Evolutionary conservation across 1,284 basidiomycete genomes (phyloP), one percentile per base, ranked within the genome.

Genomic region (Naganishia sp.): DNA sequence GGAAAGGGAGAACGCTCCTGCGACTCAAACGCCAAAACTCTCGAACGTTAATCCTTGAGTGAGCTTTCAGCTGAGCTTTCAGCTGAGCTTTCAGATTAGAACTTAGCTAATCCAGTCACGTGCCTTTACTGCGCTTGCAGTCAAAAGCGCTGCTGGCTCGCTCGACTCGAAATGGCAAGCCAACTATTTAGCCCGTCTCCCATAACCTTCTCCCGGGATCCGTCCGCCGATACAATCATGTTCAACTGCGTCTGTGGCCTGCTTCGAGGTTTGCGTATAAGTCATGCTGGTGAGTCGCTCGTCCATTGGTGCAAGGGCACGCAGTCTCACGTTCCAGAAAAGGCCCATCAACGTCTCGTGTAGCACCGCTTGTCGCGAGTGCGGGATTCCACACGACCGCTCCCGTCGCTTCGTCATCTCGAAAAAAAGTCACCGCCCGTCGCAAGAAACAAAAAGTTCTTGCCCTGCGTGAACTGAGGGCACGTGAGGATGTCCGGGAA

Each of bases 361-460:
- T 61, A 61, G 58, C 61, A 25, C 45, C 46, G 35, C 51, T 45
- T 51, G 66, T 17, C 58, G 63, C 43, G 51, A 45, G 53, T 41
- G 35, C 55, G 52, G 18, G 72, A 69, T 70, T 74, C 73, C 51
- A 69, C 71, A 62, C 73, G n/a, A 57, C 74, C n/a, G 55, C 72
- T 11, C 28, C 55, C 28, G 56, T 67, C 45, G 68, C 66, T 6
- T 54, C 41, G 11, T 68, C 69, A 18, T 65, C 68, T 2, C 68
- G 68, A 45, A 69, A 70, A 28, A 71, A 72, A 42, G 67, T 73
- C 18, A 57, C 67, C 11, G 72, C 73, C 21, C 73, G 74, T 46
- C 60, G 71, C 31, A 71, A 72, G 42, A 73, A 73, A 58, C 62
- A 68, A 18, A 66, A 70, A 28, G 71, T 73, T 45, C 63, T 74